Base-by-base conservation (phyloP, 2,329 filamentous ascomycete genomes). In the Xylariaceae sp. region DNA sequence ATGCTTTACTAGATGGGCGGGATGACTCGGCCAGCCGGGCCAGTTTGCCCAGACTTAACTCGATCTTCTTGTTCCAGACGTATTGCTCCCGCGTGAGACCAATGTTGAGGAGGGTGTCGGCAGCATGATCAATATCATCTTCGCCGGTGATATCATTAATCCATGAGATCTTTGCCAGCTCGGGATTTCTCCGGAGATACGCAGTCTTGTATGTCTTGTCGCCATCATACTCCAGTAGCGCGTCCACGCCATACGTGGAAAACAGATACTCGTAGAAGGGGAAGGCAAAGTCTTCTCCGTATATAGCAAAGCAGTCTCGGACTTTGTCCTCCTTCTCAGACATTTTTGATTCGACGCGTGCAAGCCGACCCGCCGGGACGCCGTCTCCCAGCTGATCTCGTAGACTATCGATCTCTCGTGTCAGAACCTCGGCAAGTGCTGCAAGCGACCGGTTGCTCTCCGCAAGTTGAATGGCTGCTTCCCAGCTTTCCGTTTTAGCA, bases 21-120 rank as follows among this genome's bases (percentile, higher is more conserved):
- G 53, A 54, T 5, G 63, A 67, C 24, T 78, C 75, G 12, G 85
- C 85, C 44, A 95, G 61, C 34, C 78, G 69, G 12, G 80, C 75
- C 29, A 98, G 70, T 59, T 95, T 96, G 22, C 85, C 83, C 24
- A 98, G 69, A 39, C 87, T 94, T 17, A 96, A 66, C 59, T 96
- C 83, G 21, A 94, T 84, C 58, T 93, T 92, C 64, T 94, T 93
- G 61, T 78, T 87, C 90, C 90, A 96, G 4, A 92, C 63, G 47
- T 89, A 82, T 33, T 77, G 73, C 56, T 95, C 89, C 34, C 77
- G 75, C 31, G 71, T 69, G 14, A 80, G 64, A 0, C 85, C 88
- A 14, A 89, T 68, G 6, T 75, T 65, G 27, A 83, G 65, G 29
- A 98, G 69, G 1, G 80, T 82, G 26, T 76, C 64, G 5, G 82